Percentiles rank a stretch among this genome's conserved stretches.
Evolutionary conservation across 2,329 filamentous ascomycete species (phyloP).

Genomic region (Monosporascus sp.): DNA sequence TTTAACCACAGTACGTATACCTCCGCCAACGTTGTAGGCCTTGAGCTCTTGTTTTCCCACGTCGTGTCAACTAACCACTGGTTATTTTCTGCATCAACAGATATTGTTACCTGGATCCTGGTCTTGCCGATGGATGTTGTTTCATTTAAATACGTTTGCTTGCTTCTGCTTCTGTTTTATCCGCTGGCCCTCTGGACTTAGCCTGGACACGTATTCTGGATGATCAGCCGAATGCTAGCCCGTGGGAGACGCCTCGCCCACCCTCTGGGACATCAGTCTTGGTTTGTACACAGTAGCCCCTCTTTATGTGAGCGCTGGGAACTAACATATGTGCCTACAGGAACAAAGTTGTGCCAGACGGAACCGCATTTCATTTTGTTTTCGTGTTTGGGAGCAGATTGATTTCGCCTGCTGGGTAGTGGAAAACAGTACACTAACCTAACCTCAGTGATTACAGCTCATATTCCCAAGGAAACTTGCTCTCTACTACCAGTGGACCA

Average conservation of each 20-base stretch:
- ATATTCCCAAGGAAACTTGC: conserved; percentile 45
- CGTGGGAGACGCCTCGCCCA: too few species aligned
- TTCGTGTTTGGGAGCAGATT: conserved; percentile 25
- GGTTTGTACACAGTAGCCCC: conserved; percentile 33
- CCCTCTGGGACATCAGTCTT: conserved; percentile 18
- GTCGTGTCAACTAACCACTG: conserved; percentile 10
- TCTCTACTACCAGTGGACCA: conserved; percentile 44
- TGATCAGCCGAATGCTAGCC: not conserved
- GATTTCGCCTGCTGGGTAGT: conserved; percentile 27
- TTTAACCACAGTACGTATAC: conserved; percentile 13
- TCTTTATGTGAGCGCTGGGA: conserved; percentile 6
- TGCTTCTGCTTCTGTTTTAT: not conserved
- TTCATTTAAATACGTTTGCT: not conserved
- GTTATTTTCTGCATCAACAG: conserved; percentile 7
- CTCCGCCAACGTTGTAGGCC: conserved; percentile 7
- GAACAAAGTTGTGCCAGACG: conserved; percentile 53
- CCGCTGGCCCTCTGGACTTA: not conserved
- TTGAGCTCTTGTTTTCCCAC: conserved; percentile 6
- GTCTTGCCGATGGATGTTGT: not conserved
- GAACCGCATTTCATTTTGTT: conserved; percentile 26
- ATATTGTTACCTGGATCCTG: conserved; percentile 6
- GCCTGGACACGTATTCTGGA: not conserved
- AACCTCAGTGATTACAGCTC: conserved; percentile 51
- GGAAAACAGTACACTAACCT: conserved; percentile 54
- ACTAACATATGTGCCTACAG: conserved; percentile 36